These are phyloP conservation scores for Ophiostoma quercus DNA, from an alignment of 2,329 filamentous ascomycete species.

Conservation along the genomic window DNA sequence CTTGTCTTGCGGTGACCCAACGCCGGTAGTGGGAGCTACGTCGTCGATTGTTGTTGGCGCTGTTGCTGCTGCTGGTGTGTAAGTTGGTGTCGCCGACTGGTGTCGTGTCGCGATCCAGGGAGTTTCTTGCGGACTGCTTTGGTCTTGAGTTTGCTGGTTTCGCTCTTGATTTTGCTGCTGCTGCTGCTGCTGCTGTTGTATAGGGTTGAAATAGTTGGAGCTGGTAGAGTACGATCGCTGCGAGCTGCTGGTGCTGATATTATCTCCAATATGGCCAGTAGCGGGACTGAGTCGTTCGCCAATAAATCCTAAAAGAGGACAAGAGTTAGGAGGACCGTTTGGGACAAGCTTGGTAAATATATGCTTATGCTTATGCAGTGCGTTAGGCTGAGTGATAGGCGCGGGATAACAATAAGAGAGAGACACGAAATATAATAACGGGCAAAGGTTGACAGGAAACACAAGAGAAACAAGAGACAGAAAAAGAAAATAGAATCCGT, in stretches of 20 bases:
- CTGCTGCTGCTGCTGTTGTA: slow-evolving; percentile 18
- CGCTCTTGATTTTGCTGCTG: slow-evolving; percentile 15
- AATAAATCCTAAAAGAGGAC: slow-evolving; percentile 18
- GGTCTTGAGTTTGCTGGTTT: neutral
- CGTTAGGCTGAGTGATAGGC: neutral
- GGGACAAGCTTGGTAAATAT: neutral
- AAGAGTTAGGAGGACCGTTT: slow-evolving; percentile 14
- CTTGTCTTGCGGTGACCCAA: slow-evolving; percentile 5
- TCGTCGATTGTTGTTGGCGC: neutral
- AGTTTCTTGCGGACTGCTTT: neutral
- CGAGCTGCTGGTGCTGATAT: slow-evolving; percentile 19
- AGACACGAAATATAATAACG: neutral
- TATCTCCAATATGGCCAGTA: slow-evolving; percentile 9
- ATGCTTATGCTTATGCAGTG: neutral
- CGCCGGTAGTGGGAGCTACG: neutral
- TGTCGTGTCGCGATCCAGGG: neutral
- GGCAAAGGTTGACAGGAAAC: neutral
- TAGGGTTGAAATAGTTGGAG: slow-evolving; percentile 20
- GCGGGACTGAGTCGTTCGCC: slow-evolving; percentile 19
- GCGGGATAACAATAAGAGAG: neutral
- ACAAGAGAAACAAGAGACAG: neutral
- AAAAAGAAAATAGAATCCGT: neutral
- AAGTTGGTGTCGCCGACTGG: neutral
- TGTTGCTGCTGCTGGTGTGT: neutral
- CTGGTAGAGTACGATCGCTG: slow-evolving; percentile 18